Base-by-base conservation (phyloP, 768 basidiomycete species). In the Pisolithus marmoratus region DNA sequence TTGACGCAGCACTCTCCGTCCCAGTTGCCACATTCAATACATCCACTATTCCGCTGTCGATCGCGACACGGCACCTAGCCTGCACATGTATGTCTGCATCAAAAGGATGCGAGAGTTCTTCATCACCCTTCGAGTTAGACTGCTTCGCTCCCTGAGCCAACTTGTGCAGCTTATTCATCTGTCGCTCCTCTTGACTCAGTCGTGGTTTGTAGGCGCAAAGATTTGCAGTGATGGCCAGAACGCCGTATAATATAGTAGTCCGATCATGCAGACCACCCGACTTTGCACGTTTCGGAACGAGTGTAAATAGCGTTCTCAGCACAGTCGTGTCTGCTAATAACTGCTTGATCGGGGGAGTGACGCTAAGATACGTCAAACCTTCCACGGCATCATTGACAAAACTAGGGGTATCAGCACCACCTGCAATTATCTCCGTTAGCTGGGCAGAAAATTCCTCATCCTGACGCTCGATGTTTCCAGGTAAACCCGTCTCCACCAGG, bases 301-400 rank as follows among this genome's bases (percentile, higher is more conserved):
- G 71, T 17, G 77, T 63, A 60, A 85, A 82, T 8, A 86, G 74
- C 45, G 70, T 69, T 47, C 71, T 72, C 43, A 91, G 74, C 64
- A 91, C 83, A 0, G 71, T 17, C 56, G 84, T 76, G 15, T 69
- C 71, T 7, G 84, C 79, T 47, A 94, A 67, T 23, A 58, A 62
- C 53, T 87, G 83, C 62, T 90, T 87, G 52, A 87, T 74, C 2
- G 65, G 54, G 1, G 87, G 74, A 57, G 82, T 77, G 45, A 78
- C 70, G 52, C 83, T 89, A 51, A 92, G 79, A 67, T 94, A 87
- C n/a, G 87, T 89, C 46, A 96, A 71, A 0, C 86, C 91, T 70
- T 96, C 94, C 14, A 94, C 74, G 4, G 83, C 84, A 54, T 92
- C 85, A 8, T 74, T 69, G 15, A 81, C 58, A 12, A 80, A 76